Percentiles rank a stretch among this genome's conserved stretches.
phyloP scores from a whole-genome alignment of 371 early-diverging fungal genomes.

The Dichotomocladium elegans region DNA sequence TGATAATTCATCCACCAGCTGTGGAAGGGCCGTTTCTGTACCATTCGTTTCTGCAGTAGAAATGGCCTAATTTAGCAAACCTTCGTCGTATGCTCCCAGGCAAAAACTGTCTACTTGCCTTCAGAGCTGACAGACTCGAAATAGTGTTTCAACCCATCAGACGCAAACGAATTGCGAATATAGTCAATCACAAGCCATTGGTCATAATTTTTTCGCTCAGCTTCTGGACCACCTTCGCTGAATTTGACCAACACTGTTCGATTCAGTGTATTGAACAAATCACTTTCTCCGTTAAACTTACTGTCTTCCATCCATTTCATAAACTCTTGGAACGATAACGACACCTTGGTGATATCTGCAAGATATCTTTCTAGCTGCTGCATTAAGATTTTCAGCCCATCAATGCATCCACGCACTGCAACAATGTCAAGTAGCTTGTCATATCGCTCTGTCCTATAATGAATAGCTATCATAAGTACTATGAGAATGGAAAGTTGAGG shows the following conservation, averaged over 20 bases:
- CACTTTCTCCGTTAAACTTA: background rate
- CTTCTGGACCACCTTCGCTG: background rate
- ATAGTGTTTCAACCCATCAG: constrained; percentile 1
- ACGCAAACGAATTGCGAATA: constrained; percentile 1
- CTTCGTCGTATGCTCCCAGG: background rate
- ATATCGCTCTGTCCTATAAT: constrained; percentile 3
- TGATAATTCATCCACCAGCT: background rate
- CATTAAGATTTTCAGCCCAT: background rate
- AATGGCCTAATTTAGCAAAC: background rate
- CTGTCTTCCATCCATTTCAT: constrained; percentile 1
- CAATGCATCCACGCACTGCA: background rate
- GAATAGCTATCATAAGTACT: background rate
- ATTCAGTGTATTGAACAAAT: background rate
- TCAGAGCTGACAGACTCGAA: background rate
- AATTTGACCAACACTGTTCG: background rate
- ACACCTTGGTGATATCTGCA: background rate
- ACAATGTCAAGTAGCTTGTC: background rate
- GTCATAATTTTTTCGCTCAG: background rate
- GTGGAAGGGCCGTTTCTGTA: background rate
- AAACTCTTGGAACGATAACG: background rate
- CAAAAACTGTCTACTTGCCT: background rate
- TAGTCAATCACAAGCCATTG: background rate
- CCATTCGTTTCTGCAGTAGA: background rate
- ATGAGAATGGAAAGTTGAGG: background rate
- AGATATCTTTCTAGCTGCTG: background rate